Percentiles rank a stretch among this genome's conserved stretches.
Evolutionary conservation across 2,329 filamentous ascomycete genomes (phyloP).

Genomic region (Exophiala sp.): DNA sequence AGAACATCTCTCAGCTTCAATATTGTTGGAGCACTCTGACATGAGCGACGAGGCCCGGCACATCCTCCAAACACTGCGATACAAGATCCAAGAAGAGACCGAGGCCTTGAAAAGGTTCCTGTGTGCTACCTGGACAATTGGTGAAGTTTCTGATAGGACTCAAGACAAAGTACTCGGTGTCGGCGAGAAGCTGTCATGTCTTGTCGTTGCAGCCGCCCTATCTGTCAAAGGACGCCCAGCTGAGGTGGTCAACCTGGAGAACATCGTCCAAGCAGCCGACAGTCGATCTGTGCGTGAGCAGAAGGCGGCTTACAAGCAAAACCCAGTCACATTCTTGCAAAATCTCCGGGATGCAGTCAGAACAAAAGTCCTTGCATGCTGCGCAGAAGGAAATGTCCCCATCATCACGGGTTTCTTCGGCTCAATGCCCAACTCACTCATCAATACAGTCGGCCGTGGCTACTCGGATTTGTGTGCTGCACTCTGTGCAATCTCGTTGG

Average conservation of each 20-base stretch:
- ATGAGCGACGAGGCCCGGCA: neutral
- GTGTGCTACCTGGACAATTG: conserved; percentile 1
- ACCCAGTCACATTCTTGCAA: conserved; percentile 1
- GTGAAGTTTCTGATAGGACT: conserved; percentile 5
- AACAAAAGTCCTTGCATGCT: neutral
- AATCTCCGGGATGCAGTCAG: neutral
- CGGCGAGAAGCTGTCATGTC: conserved; percentile 8
- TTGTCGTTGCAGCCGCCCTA: conserved; percentile 3
- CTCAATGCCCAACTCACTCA: conserved; percentile 80
- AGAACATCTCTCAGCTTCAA: conserved; percentile 3
- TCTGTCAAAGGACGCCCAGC: neutral
- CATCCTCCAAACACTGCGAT: neutral
- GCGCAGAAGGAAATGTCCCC: conserved; percentile 57
- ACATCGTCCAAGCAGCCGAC: conserved; percentile 4
- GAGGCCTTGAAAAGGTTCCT: conserved; percentile 2
- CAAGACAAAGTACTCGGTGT: conserved; percentile 9
- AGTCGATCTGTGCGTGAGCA: conserved; percentile 1
- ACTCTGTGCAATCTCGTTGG: conserved; percentile 78
- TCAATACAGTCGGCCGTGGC: conserved; percentile 90
- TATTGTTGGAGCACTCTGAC: neutral
- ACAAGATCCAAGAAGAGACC: neutral
- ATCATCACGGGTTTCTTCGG: conserved; percentile 93
- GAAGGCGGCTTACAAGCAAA: conserved; percentile 1
- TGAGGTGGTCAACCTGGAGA: conserved; percentile 5
- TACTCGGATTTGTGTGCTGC: conserved; percentile 97